Evolutionary conservation across 2,329 filamentous ascomycete genomes (phyloP), one percentile per base, ranked within the genome.

Genomic region (Cyphellophora attinorum): DNA sequence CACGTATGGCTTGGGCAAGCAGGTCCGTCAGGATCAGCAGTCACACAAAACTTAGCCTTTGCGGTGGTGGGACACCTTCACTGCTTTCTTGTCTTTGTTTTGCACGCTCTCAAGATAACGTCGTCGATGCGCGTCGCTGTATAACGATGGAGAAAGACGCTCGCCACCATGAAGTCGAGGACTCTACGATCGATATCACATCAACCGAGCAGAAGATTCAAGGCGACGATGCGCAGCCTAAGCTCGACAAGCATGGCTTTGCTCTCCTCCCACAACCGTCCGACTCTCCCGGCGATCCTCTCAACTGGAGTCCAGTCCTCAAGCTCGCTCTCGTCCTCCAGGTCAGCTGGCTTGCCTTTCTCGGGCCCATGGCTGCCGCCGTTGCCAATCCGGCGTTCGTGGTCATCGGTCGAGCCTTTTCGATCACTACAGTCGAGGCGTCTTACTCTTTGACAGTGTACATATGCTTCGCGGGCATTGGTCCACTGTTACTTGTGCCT

Each of bases 341-440:
- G 42, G 50, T 54, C 34, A 50, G 48, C 10, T 48, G 49, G n/a
- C 47, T 58, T 2, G 50, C 56, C 2, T 46, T 53, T 16, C 39
- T 58, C 6, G 54, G 53, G 3, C 51, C 49, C 3, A 44, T 57
- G 38, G 42, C 42, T 14, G 37, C 45, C 5, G 49, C 52, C 2
- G 47, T 52, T 19, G 47, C 51, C 39, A 58, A 57, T 38, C 51
- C 56, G 5, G 56, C 54, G 3, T 55, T 56, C 27, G 46, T 54
- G 8, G 49, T 50, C 2, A 34, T 57, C 2, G 48, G 46, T 12
- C 45, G 47, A 19, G 46, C 51, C 11, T 56, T 57, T 39, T n/a
- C 46, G 17, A 54, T 54, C 31, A 51, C 50, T 8, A 40, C 49
- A 1, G 52, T 56, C 4, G 29, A 53, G 39, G 53, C 52, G 5